Conservation (phyloP, 768 basidiomycete genomes). For the Podaxis pistillaris region DNA sequence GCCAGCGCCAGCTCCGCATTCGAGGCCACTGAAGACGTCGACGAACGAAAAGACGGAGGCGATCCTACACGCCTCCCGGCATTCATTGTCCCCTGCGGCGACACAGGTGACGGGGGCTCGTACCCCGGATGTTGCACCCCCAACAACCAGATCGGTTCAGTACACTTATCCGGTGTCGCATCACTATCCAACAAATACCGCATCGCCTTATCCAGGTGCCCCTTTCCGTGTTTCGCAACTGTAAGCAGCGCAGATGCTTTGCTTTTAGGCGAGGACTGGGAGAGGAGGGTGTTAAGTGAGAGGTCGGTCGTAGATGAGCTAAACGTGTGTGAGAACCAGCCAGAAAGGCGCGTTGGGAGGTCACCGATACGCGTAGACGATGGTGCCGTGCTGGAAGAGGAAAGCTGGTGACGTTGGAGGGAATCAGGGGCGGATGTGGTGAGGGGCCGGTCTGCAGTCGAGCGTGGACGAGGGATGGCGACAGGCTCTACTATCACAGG, state of each 20-base stretch:
- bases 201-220: constrained; percentile 79
- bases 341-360: constrained; percentile 72
- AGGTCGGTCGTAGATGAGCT: constrained; percentile 71
- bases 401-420: too few relatives aligned
- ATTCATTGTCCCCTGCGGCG: constrained; percentile 14
- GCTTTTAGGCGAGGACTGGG: constrained; percentile 25
- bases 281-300: constrained; percentile 59
- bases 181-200: constrained; percentile 91
- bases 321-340: constrained; percentile 82
- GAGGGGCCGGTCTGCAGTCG: constrained; percentile 43
- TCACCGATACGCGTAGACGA: constrained; percentile 52
- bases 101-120: constrained; percentile 37
- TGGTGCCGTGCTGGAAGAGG: constrained; percentile 32
- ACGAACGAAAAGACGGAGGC: constrained; percentile 42
- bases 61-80: neutral
- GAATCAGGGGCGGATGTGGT: constrained; percentile 36
- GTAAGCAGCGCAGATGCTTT: constrained; percentile 48
- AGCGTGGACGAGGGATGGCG: constrained; percentile 48
- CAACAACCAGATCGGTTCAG: constrained; percentile 86
- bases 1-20: constrained; percentile 19
- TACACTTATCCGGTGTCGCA: constrained; percentile 77
- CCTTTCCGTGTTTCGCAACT: constrained; percentile 72
- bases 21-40: constrained; percentile 31
- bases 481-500: constrained; percentile 71
- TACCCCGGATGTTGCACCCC: constrained; percentile 82